Evolutionary conservation across 352 stramenopile species (phyloP), one percentile per base, ranked within the genome.

Genomic region (Pythium guiyangense): DNA sequence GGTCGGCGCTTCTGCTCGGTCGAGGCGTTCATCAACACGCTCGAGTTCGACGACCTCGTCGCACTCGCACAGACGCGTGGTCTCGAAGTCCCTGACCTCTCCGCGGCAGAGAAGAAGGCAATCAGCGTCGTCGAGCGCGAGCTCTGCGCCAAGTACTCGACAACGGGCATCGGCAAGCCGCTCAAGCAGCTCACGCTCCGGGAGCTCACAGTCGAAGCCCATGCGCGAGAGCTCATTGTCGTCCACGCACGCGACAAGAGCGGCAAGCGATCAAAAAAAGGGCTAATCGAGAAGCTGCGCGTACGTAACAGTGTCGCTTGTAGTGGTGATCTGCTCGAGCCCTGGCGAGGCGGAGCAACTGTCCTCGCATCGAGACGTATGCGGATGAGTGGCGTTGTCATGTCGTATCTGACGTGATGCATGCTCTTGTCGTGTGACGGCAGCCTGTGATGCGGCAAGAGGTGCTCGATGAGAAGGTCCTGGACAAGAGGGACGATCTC

Each of bases 221-320:
- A 84, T 40, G 67, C 59, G 6, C 63, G 77, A 20, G 76, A 73
- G 3, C 48, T 88, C 34, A 60, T 70, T 47, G 73, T 70, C 54
- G 61, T 67, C 17, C 65, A 69, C 27, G 56, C 59, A 6, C 67
- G 57, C 15, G 70, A 77, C 34, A 61, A 39, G 15, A 84, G 71
- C 26, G 73, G 70, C 44, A 88, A 86, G 56, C 86, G 76, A 57
- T 80, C 69, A 49, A 90, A 90, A 51, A 64, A 73, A 18, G 71
- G 66, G 15, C 87, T 79, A 73, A 65, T 88, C 47, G 69, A 83
- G 40, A 54, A 69, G 25, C 63, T 90, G 14, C 57, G 70, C 49
- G 71, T 79, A 63, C 45, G 54, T 60, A 22, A 22, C 22, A 22
- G 22, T 22, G 22, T 22, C 22, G 22, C 22, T 22, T 22, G 22